These are phyloP conservation scores for Bolboschoenus planiculmis DNA, from an alignment of 176 grass and related monocot species.

Conservation along the genomic window DNA sequence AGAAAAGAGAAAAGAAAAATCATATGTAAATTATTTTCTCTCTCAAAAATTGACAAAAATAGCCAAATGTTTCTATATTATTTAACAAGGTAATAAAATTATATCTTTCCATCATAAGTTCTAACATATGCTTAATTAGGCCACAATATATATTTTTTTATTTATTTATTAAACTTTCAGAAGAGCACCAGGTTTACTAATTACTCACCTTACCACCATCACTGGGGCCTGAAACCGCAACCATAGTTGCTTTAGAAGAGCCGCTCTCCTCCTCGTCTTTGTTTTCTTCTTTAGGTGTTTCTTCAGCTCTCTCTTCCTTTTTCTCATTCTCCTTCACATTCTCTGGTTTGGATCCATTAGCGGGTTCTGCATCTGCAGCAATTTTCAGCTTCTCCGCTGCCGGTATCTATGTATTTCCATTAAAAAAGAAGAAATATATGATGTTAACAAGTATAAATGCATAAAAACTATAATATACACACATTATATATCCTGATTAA, in stretches of 20 bases:
- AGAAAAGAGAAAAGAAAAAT: neutral
- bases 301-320: neutral
- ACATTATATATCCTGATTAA: neutral
- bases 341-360: neutral
- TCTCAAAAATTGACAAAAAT: neutral
- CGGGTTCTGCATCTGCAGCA: neutral
- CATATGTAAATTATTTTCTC: neutral
- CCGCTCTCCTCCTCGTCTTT: neutral
- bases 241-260: neutral
- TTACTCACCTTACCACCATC: neutral
- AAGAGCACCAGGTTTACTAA: neutral
- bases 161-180: neutral
- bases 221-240: neutral
- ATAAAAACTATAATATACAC: neutral
- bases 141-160: neutral
- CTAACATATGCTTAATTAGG: neutral
- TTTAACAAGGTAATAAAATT: neutral
- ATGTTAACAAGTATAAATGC: neutral
- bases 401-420: neutral
- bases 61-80: neutral
- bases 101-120: neutral
- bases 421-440: neutral
- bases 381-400: neutral
- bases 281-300: neutral
- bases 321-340: neutral